Evolutionary conservation across 2,329 filamentous ascomycete genomes (phyloP).

Genomic region (Sarocladium strictum): DNA sequence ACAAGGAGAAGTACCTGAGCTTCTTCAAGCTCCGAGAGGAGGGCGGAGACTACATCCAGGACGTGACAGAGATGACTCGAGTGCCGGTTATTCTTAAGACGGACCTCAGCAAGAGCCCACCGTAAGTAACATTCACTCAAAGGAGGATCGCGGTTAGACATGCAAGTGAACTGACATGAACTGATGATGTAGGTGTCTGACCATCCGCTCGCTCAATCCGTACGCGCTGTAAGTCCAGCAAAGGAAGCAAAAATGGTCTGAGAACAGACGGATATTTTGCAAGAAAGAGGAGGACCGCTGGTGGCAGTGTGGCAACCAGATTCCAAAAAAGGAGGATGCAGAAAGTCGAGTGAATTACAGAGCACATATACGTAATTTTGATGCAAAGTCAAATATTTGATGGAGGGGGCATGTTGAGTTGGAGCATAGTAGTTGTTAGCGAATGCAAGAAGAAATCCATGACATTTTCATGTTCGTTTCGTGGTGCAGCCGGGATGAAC

Average conservation of each 20-base stretch:
- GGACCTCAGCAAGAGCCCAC: conserved; percentile 96
- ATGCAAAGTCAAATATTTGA: conserved; percentile 3
- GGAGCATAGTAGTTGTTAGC: background rate
- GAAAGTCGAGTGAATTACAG: background rate
- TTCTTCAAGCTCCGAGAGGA: conserved; percentile 87
- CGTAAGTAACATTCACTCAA: conserved; percentile 60
- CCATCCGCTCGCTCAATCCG: conserved; percentile 77
- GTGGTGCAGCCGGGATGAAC: background rate
- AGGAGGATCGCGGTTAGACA: background rate
- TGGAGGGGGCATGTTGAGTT: background rate
- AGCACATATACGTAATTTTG: conserved; percentile 9
- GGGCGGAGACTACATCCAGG: conserved; percentile 93
- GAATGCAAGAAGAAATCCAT: background rate
- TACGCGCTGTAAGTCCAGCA: conserved; percentile 51
- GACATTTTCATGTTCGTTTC: background rate
- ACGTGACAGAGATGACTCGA: conserved; percentile 95
- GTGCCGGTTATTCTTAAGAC: conserved; percentile 98
- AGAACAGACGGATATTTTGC: no score
- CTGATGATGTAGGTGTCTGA: conserved; percentile 61
- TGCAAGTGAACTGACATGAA: conserved; percentile 17
- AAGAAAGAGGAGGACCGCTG: conserved; percentile 2
- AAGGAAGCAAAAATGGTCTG: no score
- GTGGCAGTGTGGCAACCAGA: background rate
- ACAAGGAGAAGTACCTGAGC: conserved; percentile 95
- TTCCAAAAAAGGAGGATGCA: background rate